Base-by-base conservation (phyloP, 1,284 basidiomycete genomes). In the Salmacisia buchloeana region DNA sequence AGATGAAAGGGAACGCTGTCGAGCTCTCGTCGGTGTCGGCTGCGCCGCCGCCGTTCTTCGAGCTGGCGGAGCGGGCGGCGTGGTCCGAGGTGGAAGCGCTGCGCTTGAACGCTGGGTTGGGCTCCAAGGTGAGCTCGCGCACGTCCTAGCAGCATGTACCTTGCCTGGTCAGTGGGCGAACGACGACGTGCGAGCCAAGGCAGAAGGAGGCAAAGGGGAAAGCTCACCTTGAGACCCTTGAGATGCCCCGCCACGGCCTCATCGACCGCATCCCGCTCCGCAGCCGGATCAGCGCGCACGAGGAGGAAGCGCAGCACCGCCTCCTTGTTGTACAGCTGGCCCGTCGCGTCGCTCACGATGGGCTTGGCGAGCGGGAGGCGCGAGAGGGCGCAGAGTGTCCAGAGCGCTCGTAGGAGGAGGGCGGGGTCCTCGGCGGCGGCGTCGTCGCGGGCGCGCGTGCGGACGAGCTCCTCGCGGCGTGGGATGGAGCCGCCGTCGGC, bases 401-500 rank as follows among this genome's bases (percentile, higher is more conserved):
- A 76, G 1, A 68, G 63, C 1, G 73, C 69, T 62, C 72, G 69
- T 2, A 69, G 67, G 13, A 70, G 43, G 1, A 67, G 62, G n/a
- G 74, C 71, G 0, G 69, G 66, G 57, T 77, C 74, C 1, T 64
- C 61, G 39, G 68, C 69, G 33, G 65, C 36, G 38, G 41, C 27
- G n/a, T 36, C 60, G 12, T 15, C 36, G 2, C 61, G 41, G 2
- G 64, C 67, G 60, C 71, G 71, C 13, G 71, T 73, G 10, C 70
- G 69, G 13, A 79, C 77, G 5, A 79, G 60, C 58, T 79, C 77
- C 31, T 72, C 69, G 18, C 77, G 67, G 43, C 69, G 65, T 33
- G 76, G 69, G 57, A 79, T 78, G 2, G 75, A 70, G 45, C 77
- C 77, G 29, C 77, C 77, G 61, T 79, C 77, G 59, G 73, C 73